Conservation (phyloP, 2,329 filamentous ascomycete species). For the Pezicula rhizophila region DNA sequence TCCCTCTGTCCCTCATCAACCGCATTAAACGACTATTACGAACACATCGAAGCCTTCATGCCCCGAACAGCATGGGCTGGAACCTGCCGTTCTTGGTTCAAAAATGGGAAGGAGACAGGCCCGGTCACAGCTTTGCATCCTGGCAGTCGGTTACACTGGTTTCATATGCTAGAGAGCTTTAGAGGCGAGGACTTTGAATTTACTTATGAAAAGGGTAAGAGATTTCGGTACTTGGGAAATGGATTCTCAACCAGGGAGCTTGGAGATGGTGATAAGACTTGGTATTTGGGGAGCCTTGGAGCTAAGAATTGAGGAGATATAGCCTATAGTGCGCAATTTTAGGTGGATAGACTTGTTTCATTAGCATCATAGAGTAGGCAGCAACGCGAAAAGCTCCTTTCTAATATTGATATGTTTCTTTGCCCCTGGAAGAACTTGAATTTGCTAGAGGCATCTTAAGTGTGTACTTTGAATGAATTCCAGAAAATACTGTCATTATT, state of each 20-base stretch:
- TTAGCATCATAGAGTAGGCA: no score
- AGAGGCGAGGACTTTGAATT: slow-evolving; percentile 13
- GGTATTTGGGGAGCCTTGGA: slow-evolving; percentile 9
- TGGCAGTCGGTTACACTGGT: slow-evolving; percentile 12
- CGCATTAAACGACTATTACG: slow-evolving; percentile 27
- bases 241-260: slow-evolving; percentile 9
- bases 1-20: slow-evolving; percentile 34
- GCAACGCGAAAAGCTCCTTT: no score
- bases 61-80: slow-evolving; percentile 17
- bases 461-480: no score
- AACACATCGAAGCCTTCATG: slow-evolving; percentile 24
- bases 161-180: slow-evolving; percentile 12
- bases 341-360: no score
- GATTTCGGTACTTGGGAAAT: slow-evolving; percentile 14
- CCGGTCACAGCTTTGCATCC: slow-evolving; percentile 13
- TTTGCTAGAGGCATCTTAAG: no score
- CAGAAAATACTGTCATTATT: no score
- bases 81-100: slow-evolving; percentile 19
- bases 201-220: slow-evolving; percentile 1
- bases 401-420: no score
- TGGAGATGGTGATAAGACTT: slow-evolving; percentile 7
- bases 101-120: slow-evolving; percentile 9
- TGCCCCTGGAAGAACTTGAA: no score
- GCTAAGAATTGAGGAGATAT: no score
- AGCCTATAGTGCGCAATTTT: no score